These are phyloP conservation scores for Sugiyamaella marilandica DNA, from an alignment of 805 yeast genomes.

Conservation along the genomic window DNA sequence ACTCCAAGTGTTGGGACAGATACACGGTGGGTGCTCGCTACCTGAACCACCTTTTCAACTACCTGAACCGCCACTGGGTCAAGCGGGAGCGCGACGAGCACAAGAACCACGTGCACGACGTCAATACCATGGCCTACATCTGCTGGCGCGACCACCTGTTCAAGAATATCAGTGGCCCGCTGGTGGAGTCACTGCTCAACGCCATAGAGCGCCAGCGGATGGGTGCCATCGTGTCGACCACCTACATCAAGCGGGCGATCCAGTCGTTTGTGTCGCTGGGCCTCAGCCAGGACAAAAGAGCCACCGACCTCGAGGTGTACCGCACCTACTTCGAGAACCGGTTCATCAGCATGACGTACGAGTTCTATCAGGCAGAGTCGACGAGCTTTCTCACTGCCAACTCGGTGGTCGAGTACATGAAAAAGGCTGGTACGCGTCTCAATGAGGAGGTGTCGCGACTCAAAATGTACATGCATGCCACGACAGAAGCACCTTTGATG, in stretches of 20 bases:
- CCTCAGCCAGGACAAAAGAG: conserved; percentile 85
- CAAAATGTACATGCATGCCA: conserved; percentile 75
- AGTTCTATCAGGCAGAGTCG: conserved; percentile 66
- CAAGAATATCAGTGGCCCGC: conserved; percentile 50
- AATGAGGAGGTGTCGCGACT: conserved; percentile 79
- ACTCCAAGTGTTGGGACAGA: conserved; percentile 84
- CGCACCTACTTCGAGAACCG: conserved; percentile 70
- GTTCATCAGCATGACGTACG: conserved; percentile 55
- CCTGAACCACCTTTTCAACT: conserved; percentile 88
- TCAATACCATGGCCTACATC: conserved; percentile 78
- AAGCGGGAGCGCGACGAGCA: conserved; percentile 94
- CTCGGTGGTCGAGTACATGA: conserved; percentile 86
- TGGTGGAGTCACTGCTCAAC: conserved; percentile 68
- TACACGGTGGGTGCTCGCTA: conserved; percentile 88
- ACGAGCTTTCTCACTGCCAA: conserved; percentile 59
- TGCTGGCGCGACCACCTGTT: conserved; percentile 88
- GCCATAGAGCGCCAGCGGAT: conserved; percentile 75
- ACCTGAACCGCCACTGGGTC: conserved; percentile 96
- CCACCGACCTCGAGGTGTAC: conserved; percentile 77
- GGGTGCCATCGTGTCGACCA: conserved; percentile 66
- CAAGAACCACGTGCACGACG: conserved; percentile 82
- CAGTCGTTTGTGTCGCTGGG: conserved; percentile 87
- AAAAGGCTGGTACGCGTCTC: conserved; percentile 75
- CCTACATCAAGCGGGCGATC: conserved; percentile 65
- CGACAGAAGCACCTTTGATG: conserved; percentile 71